Evolutionary conservation across 345 rosid genomes (phyloP).

Genomic region (Pistacia atlantica): DNA sequence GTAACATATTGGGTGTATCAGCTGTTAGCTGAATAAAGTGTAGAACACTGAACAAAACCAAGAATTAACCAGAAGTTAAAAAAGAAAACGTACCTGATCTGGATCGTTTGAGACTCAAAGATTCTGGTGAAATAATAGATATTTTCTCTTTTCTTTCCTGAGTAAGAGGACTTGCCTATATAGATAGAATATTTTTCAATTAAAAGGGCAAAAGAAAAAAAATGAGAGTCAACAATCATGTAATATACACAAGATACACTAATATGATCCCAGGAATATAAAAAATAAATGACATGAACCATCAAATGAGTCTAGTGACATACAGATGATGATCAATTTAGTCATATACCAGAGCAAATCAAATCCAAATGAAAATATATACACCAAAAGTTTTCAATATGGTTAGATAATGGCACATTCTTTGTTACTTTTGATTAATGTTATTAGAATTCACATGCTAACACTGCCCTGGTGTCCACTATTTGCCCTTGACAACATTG

Average conservation of each 20-base stretch:
- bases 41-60: not conserved
- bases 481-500: not conserved
- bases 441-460: not conserved
- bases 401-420: not conserved
- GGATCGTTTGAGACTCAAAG: constrained; percentile 47
- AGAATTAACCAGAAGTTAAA: not conserved
- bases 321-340: not conserved
- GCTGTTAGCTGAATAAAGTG: not conserved
- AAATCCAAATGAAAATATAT: not conserved
- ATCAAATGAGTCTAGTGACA: not conserved
- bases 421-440: not conserved
- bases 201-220: not conserved
- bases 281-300: not conserved
- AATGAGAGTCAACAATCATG: constrained; percentile 6
- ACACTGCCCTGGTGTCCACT: not conserved
- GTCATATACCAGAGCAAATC: not conserved
- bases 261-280: not conserved
- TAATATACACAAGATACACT: not conserved
- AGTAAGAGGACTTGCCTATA: constrained; percentile 37
- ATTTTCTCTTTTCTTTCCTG: constrained; percentile 13
- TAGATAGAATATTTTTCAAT: constrained; percentile 11
- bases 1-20: not conserved
- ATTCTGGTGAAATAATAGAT: constrained; percentile 39
- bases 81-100: constrained; percentile 52
- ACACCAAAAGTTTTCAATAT: not conserved